Evolutionary conservation across 2,329 filamentous ascomycete genomes (phyloP), one percentile per base, ranked within the genome.

Genomic region (Fusarium sp.): DNA sequence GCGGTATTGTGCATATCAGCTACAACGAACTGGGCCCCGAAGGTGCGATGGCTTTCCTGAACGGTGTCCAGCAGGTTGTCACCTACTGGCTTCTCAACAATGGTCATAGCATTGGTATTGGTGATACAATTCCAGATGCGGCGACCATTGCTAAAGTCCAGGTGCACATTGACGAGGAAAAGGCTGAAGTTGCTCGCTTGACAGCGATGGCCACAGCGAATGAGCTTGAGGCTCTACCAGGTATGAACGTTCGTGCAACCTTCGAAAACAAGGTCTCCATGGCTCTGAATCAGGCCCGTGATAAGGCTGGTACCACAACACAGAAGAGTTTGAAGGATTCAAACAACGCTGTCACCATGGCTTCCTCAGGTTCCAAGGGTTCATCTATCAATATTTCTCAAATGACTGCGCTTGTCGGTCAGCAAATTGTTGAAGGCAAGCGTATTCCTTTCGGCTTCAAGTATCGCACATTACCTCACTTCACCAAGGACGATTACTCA

Each of bases 381-480:
- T 98, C 96, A 6, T 96, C 94, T 18, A 98, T 99, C 87, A 99
- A 99, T 83, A 98, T 99, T 78, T 98, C 97, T 22, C 96, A 99
- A 84, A 99, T 99, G 96, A 97, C 95, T 72, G 96, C 96, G 33
- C 90, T 98, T 74, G 97, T 99, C 69, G 96, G 97, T 75, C 96
- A 99, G 82, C 97, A 99, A 82, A 97, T 97, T 74, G 95, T 99
- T 14, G 96, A 99, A 85, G 97, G 96, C 79, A 98, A 98, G 85
- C 96, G 96, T 87, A 98, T 99, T 86, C 96, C 96, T 2, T 99
- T 98, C 80, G 96, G 97, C 28, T 99, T 99, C 90, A 98, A 98
- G 82, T 98, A 99, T 82, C 92, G 96, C 59, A 98, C 96, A 1
- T 86, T 99, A 67, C 96, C 96, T 7, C 96, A 99, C 83, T 99